A percentile compares a stretch with the other conserved stretches of the same genome.
Conservation (phyloP, 208 protist species). For the Acanthamoeba triangularis region DNA sequence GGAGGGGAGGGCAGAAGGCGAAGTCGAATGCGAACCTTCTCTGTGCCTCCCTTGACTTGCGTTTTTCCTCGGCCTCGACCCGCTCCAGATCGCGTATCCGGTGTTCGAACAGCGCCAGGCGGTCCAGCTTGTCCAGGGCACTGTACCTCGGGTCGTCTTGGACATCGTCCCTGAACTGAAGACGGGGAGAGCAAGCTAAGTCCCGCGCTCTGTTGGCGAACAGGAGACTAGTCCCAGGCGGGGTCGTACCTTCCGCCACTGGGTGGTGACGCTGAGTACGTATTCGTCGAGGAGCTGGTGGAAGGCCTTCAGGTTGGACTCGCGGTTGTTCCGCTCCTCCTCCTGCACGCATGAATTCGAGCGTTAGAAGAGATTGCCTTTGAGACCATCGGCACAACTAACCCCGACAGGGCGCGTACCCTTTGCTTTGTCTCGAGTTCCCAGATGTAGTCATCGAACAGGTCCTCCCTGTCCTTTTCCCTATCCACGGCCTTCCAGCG, state of each 20-base stretch:
- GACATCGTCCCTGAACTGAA: conserved; percentile 69
- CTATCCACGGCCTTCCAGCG: conserved; percentile 79
- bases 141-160: conserved; percentile 36
- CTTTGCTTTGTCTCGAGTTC: conserved; percentile 71
- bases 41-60: neutral
- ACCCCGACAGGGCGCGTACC: neutral
- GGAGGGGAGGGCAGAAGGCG: neutral
- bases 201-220: neutral
- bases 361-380: neutral
- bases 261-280: conserved; percentile 75
- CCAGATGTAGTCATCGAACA: conserved; percentile 71
- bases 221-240: no score
- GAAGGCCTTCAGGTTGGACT: conserved; percentile 35
- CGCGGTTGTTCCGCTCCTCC: neutral
- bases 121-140: conserved; percentile 75
- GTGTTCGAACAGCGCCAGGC: conserved; percentile 70
- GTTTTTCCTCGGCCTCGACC: conserved; percentile 38
- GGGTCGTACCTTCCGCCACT: conserved; percentile 76
- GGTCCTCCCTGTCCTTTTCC: conserved; percentile 79
- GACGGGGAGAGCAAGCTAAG: neutral
- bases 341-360: conserved; percentile 45
- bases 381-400: neutral
- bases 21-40: neutral
- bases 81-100: conserved; percentile 77
- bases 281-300: conserved; percentile 11